A percentile compares a stretch with the other conserved stretches of the same genome.
Evolutionary conservation across 1,284 basidiomycete genomes (phyloP).

Genomic region (Hemileia vastatrix): DNA sequence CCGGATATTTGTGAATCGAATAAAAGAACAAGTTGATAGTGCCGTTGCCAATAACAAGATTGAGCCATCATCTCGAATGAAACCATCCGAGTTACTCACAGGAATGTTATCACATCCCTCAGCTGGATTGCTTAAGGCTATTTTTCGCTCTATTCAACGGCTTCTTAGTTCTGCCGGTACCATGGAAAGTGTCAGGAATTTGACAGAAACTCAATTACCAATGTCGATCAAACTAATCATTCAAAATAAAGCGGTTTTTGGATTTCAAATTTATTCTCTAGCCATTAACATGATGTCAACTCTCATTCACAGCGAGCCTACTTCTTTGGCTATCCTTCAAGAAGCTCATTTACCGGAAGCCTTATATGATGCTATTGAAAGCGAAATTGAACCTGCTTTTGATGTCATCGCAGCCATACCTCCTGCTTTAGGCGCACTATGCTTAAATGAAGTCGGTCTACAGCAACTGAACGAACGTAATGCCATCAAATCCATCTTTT

Average conservation of each 20-base stretch:
- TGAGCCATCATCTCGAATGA: background rate
- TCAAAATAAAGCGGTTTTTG: conserved; percentile 69
- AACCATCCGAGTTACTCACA: conserved; percentile 8
- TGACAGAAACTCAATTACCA: conserved; percentile 83
- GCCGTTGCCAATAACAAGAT: conserved; percentile 28
- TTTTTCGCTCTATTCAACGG: conserved; percentile 84
- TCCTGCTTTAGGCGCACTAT: conserved; percentile 92
- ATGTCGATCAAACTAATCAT: conserved; percentile 82
- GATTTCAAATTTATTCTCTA: conserved; percentile 71
- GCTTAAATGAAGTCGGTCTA: conserved; percentile 82
- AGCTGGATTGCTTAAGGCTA: conserved; percentile 63
- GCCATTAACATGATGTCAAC: conserved; percentile 96
- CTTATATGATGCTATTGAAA: conserved; percentile 75
- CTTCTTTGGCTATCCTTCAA: conserved; percentile 81
- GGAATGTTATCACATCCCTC: conserved; percentile 23
- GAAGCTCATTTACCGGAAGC: conserved; percentile 81
- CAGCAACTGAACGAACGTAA: conserved; percentile 61
- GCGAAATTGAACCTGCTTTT: conserved; percentile 71
- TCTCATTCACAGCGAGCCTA: conserved; percentile 98
- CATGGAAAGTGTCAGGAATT: conserved; percentile 81
- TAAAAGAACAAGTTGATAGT: conserved; percentile 25
- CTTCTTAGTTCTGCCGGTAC: conserved; percentile 95
- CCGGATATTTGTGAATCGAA: conserved; percentile 58
- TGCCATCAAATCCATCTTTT: conserved; percentile 72
- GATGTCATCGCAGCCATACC: conserved; percentile 88